Evolutionary conservation across 331 rosid genomes (phyloP).

Genomic region (Quercus phellos): DNA sequence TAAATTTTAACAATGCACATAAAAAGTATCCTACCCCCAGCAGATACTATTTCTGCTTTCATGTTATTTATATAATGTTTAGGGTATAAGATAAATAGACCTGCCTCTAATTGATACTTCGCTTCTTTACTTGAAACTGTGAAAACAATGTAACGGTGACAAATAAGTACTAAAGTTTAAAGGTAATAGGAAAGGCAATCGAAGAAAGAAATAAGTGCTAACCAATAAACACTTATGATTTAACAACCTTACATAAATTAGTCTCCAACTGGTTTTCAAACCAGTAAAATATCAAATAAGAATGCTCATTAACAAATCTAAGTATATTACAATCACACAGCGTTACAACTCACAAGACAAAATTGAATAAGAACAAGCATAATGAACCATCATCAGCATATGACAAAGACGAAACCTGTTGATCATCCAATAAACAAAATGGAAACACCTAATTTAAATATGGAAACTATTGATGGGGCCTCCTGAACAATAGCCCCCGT

Average conservation of each 20-base stretch:
- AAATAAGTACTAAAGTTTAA: too few species aligned
- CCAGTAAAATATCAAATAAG: neutral
- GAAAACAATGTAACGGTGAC: too few species aligned
- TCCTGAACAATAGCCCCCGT: constrained; percentile 35
- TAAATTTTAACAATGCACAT: too few species aligned
- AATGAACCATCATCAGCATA: neutral
- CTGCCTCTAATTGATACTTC: too few species aligned
- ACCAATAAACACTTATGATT: neutral
- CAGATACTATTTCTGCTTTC: too few species aligned
- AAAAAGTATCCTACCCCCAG: too few species aligned
- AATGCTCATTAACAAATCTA: neutral
- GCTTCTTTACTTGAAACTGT: too few species aligned
- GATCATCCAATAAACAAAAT: constrained; percentile 2
- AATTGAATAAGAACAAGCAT: neutral
- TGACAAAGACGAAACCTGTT: neutral
- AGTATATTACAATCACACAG: neutral
- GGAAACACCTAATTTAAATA: neutral
- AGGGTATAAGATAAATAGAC: too few species aligned
- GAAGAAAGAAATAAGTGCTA: too few species aligned
- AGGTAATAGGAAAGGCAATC: too few species aligned
- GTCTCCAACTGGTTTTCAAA: neutral
- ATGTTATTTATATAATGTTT: too few species aligned
- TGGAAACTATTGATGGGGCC: constrained; percentile 36
- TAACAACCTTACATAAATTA: neutral
- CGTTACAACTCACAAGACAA: neutral